These are phyloP conservation scores for Ophiostoma sp. DNA, from an alignment of 2,329 filamentous ascomycete species.

Conservation along the genomic window DNA sequence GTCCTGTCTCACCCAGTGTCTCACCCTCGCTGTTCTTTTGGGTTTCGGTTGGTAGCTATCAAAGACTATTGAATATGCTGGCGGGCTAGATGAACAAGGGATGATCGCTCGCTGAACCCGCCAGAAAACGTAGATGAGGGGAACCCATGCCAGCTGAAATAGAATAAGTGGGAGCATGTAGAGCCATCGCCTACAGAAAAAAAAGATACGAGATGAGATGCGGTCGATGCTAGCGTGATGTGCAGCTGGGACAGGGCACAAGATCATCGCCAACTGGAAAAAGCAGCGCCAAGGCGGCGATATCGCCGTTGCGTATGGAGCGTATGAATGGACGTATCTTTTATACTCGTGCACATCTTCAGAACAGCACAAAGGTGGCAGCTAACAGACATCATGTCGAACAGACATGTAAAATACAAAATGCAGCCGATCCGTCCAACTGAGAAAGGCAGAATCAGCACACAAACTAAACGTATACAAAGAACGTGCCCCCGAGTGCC, in stretches of 20 bases:
- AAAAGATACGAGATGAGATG: too few species aligned
- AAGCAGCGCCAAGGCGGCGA: not conserved
- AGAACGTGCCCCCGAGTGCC: too few species aligned
- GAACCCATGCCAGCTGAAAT: not conserved
- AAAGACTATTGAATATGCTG: too few species aligned
- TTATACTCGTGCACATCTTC: too few species aligned
- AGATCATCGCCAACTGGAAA: not conserved
- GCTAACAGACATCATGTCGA: too few species aligned
- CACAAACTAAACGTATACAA: too few species aligned
- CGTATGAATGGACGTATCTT: not conserved
- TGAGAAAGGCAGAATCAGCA: too few species aligned
- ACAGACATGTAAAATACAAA: too few species aligned
- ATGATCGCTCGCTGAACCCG: not conserved
- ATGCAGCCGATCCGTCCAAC: too few species aligned
- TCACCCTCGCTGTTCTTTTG: not conserved
- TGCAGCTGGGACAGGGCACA: not conserved
- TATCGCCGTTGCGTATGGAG: not conserved
- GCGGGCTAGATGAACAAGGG: not conserved
- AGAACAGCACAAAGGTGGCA: too few species aligned
- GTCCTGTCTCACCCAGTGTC: not conserved
- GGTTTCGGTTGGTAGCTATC: not conserved
- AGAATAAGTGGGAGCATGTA: not conserved
- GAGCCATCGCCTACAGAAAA: not conserved
- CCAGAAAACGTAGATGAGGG: not conserved
- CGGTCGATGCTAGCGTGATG: too few species aligned